Conservation (phyloP, 1,284 basidiomycete species). For the Malassezia slooffiae region DNA sequence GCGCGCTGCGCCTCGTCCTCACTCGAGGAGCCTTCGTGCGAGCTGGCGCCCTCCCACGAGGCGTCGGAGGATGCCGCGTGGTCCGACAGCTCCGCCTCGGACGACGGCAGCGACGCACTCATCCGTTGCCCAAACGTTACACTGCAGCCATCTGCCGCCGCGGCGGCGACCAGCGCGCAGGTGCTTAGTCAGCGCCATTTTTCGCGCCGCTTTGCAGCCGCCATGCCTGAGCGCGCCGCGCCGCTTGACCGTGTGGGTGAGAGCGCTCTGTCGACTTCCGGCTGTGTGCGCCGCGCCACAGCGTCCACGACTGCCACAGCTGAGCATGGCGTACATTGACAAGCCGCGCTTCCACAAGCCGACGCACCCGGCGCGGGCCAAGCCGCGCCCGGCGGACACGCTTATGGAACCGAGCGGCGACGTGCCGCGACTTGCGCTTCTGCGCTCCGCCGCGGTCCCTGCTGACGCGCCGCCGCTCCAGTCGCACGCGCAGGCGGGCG, state of each 20-base stretch:
- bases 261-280: no score
- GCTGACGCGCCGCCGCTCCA: constrained; percentile 9
- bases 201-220: no score
- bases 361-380: constrained; percentile 7
- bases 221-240: no score
- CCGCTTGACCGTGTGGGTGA: no score
- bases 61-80: constrained; percentile 5
- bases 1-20: constrained; percentile 1
- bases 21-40: constrained; percentile 3
- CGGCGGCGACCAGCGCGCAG: no score
- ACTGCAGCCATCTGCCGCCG: no score
- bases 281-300: no score
- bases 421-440: constrained; percentile 6
- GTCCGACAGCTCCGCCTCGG: constrained; percentile 6
- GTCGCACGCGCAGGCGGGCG: constrained; percentile 14
- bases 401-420: constrained; percentile 6
- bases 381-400: constrained; percentile 2
- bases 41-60: not conserved
- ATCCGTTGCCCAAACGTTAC: no score
- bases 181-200: not conserved
- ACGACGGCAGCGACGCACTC: not conserved
- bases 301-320: no score
- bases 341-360: constrained; percentile 15
- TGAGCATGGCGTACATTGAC: constrained; percentile 5
- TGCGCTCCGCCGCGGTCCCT: not conserved